Conservation (phyloP, 208 protist species). For the Leishmania braziliensis region DNA sequence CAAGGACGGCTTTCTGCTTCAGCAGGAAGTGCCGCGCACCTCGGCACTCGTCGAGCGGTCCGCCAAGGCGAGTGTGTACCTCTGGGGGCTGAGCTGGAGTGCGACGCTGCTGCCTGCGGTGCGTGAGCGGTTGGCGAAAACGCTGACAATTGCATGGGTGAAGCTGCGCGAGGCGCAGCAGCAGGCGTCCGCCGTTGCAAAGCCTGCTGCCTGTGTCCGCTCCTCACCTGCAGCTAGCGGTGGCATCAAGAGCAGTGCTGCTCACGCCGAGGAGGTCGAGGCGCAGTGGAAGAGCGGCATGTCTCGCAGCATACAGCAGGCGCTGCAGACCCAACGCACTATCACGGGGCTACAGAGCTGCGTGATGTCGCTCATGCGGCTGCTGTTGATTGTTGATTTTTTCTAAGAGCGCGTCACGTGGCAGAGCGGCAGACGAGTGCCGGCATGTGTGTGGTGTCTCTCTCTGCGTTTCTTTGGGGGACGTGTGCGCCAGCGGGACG, state of each 20-base stretch:
- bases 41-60: constrained; percentile 49
- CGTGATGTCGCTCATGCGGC: constrained; percentile 63
- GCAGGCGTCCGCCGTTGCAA: neutral
- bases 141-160: constrained; percentile 41
- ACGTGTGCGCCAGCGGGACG: neutral
- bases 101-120: constrained; percentile 46
- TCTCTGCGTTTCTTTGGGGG: neutral
- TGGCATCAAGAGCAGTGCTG: neutral
- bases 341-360: constrained; percentile 66
- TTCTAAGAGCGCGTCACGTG: constrained; percentile 23
- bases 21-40: constrained; percentile 72
- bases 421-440: neutral
- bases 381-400: constrained; percentile 74
- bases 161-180: constrained; percentile 39
- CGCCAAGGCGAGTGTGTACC: constrained; percentile 62
- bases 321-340: constrained; percentile 31
- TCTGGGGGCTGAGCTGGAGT: constrained; percentile 56
- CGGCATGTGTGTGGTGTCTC: neutral
- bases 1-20: constrained; percentile 65
- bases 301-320: constrained; percentile 14
- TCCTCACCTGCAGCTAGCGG: neutral
- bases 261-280: constrained; percentile 15
- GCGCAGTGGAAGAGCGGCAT: constrained; percentile 12
- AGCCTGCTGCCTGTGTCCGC: neutral
- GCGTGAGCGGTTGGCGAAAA: constrained; percentile 53